Evolutionary conservation across 768 basidiomycete species (phyloP).

Genomic region (Lactarius sp.): DNA sequence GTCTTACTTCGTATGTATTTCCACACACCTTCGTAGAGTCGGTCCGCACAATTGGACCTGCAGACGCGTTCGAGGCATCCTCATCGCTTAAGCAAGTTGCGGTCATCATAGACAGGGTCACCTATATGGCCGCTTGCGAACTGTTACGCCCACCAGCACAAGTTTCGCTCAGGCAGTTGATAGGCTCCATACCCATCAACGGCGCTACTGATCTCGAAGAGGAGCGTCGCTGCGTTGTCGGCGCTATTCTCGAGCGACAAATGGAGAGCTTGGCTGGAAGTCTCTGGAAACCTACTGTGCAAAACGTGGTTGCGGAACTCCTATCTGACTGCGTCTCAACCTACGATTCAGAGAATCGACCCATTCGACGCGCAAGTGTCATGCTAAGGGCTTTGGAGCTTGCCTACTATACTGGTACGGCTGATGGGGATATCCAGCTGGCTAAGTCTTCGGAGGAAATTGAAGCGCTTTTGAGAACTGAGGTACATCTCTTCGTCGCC

Average conservation of each 20-base stretch:
- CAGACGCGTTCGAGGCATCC: conserved; percentile 39
- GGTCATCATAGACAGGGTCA: conserved; percentile 56
- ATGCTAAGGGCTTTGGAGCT: conserved; percentile 53
- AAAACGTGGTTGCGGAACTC: conserved; percentile 38
- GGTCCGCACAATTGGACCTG: conserved; percentile 22
- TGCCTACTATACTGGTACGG: conserved; percentile 37
- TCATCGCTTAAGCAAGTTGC: conserved; percentile 50
- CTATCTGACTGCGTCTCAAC: conserved; percentile 46
- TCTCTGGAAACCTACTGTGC: conserved; percentile 54
- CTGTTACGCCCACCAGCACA: conserved; percentile 48
- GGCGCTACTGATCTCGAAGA: neutral
- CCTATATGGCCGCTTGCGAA: conserved; percentile 64
- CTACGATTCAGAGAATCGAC: conserved; percentile 46
- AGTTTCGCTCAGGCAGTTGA: conserved; percentile 41
- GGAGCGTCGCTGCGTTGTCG: conserved; percentile 35
- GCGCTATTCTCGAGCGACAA: conserved; percentile 60
- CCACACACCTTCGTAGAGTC: conserved; percentile 22
- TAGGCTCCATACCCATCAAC: conserved; percentile 12
- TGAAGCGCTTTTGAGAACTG: conserved; percentile 38
- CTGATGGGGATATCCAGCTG: conserved; percentile 3
- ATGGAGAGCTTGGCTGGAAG: conserved; percentile 49
- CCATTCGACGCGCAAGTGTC: conserved; percentile 55
- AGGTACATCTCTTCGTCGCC: neutral
- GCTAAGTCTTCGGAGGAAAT: conserved; percentile 25
- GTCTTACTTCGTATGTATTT: conserved; percentile 31